Evolutionary conservation across 2,329 filamentous ascomycete species (phyloP).

Genomic region (Diaporthe longicolla): DNA sequence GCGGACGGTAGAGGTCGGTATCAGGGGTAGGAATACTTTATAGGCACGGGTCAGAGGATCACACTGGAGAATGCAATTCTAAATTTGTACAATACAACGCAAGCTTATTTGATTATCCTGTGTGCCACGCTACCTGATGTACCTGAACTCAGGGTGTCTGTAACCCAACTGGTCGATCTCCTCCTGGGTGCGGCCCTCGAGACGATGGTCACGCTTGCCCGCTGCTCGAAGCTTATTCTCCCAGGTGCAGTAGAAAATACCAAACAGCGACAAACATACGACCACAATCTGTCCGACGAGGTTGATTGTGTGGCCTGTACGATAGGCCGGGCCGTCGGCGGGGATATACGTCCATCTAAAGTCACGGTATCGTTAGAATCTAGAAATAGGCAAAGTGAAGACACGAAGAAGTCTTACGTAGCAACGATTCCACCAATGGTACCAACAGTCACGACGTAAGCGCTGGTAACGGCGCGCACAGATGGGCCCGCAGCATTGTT

Average conservation of each 20-base stretch:
- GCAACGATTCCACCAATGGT: slow-evolving; percentile 71
- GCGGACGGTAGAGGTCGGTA: no score
- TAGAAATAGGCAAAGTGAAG: no score
- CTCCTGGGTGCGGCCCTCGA: slow-evolving; percentile 63
- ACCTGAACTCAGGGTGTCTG: slow-evolving; percentile 68
- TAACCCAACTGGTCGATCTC: slow-evolving; percentile 65
- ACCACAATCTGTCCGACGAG: slow-evolving; percentile 63
- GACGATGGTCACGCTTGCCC: slow-evolving; percentile 63
- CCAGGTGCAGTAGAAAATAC: slow-evolving; percentile 66
- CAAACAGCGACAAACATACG: slow-evolving; percentile 60
- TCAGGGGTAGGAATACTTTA: not conserved
- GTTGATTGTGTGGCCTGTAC: slow-evolving; percentile 70
- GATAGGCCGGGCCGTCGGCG: slow-evolving; percentile 61
- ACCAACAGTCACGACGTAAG: slow-evolving; percentile 68
- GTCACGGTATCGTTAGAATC: slow-evolving; percentile 10
- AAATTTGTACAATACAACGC: not conserved
- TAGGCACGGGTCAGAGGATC: fast-evolving
- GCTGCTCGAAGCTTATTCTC: slow-evolving; percentile 65
- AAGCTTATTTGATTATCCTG: not conserved
- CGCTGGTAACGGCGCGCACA: slow-evolving; percentile 68
- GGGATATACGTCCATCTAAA: slow-evolving; percentile 66
- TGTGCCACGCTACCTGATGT: slow-evolving; percentile 54
- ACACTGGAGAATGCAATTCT: not conserved
- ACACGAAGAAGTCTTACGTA: slow-evolving; percentile 56
- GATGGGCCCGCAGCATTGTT: slow-evolving; percentile 72